A percentile compares a stretch with the other conserved stretches of the same genome.
These are phyloP conservation scores for Hanseniaspora guilliermondii DNA, from an alignment of 805 yeast species.

Conservation along the genomic window DNA sequence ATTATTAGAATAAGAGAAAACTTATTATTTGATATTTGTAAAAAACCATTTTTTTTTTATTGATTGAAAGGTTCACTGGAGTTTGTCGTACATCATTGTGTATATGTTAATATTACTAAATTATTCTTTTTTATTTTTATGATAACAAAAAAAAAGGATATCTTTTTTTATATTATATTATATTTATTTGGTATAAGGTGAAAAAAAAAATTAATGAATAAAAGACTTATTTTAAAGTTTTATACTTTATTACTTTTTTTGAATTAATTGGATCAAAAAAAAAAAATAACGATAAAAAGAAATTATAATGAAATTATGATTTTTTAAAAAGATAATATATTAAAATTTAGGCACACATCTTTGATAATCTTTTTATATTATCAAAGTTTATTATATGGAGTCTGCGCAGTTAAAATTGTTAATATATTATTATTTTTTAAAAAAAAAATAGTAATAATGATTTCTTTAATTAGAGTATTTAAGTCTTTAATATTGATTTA, in stretches of 20 bases:
- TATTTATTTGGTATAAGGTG: not conserved
- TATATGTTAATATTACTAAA: not conserved
- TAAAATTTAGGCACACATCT: slow-evolving; percentile 12
- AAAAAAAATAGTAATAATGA: not conserved
- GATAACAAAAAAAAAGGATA: not conserved
- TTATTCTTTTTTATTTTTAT: too few species aligned
- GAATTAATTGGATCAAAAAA: not conserved
- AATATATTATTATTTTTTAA: not conserved
- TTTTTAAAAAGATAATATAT: not conserved
- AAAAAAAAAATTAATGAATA: not conserved
- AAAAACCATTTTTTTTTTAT: not conserved
- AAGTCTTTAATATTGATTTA: not conserved
- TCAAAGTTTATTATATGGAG: slow-evolving; percentile 4
- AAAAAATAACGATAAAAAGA: not conserved
- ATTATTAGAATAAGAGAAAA: not conserved
- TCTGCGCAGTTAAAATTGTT: not conserved
- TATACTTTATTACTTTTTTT: not conserved
- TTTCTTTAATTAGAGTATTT: not conserved
- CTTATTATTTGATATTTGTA: not conserved
- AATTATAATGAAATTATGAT: not conserved
- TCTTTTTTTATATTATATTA: not conserved
- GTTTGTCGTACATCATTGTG: slow-evolving; percentile 7
- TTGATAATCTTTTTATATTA: slow-evolving; percentile 4
- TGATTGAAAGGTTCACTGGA: slow-evolving; percentile 7
- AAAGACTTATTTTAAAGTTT: not conserved